phyloP scores from a whole-genome alignment of 1,139 yeast genomes.

The Debaryomyces psychrophilus region DNA sequence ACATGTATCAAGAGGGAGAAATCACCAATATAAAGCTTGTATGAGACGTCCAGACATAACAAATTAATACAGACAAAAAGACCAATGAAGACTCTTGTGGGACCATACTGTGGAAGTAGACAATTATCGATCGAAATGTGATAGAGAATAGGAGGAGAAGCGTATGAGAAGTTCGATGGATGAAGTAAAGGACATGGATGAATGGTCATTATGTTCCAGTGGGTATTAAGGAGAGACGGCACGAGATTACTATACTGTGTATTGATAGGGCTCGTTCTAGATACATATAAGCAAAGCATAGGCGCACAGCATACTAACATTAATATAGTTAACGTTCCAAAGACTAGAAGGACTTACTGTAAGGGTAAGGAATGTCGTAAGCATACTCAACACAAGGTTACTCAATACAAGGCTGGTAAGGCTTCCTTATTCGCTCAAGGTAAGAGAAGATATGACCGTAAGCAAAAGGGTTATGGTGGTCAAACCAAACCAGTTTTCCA shows the following conservation, averaged over 20 bases:
- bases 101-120: background rate
- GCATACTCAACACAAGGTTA: conserved; percentile 99
- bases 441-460: conserved; percentile 99
- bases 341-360: conserved; percentile 99
- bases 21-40: background rate
- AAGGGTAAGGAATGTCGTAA: conserved; percentile 98
- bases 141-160: background rate
- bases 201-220: background rate
- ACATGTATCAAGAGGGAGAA: background rate
- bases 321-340: conserved; percentile 94
- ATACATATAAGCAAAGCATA: background rate
- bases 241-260: too few species aligned
- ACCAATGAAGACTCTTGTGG: background rate
- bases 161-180: background rate
- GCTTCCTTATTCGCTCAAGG: conserved; percentile 99
- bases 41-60: background rate
- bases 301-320: conserved; percentile 31
- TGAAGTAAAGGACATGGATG: background rate
- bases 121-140: background rate
- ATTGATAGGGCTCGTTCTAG: background rate
- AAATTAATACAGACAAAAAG: background rate
- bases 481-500: conserved; percentile 99
- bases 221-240: too few species aligned
- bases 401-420: conserved; percentile 99
- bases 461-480: conserved; percentile 99